Conservation (phyloP, 345 rosid genomes). For the Kernera saxatilis region DNA sequence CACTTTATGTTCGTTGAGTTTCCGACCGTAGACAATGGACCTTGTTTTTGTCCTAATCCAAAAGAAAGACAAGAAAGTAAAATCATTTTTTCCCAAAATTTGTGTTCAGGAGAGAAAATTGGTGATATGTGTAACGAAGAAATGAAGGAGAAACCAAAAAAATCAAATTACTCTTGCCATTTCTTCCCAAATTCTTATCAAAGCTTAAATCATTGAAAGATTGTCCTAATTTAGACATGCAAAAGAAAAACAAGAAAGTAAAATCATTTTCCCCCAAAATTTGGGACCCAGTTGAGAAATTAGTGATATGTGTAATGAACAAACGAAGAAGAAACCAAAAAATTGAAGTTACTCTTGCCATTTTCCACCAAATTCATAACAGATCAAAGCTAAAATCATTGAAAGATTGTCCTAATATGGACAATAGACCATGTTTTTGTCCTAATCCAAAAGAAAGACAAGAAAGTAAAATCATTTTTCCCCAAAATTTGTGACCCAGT, state of each 20-base stretch:
- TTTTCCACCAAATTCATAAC: not conserved
- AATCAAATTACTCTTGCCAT: not conserved
- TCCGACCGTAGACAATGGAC: conserved; percentile 41
- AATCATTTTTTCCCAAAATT: not conserved
- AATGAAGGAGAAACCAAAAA: not conserved
- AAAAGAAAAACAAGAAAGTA: not conserved
- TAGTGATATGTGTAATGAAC: not conserved
- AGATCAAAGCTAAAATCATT: not conserved
- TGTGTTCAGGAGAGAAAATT: not conserved
- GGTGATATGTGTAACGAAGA: not conserved
- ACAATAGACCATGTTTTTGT: conserved; percentile 38
- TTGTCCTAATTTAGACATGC: conserved; percentile 18
- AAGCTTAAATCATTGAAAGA: not conserved
- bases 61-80: not conserved
- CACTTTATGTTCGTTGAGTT: conserved; percentile 67
- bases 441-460: conserved; percentile 21
- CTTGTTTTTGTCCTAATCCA: conserved; percentile 43
- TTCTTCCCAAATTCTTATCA: not conserved
- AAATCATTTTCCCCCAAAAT: not conserved
- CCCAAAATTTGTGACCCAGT: not conserved
- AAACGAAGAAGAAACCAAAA: not conserved
- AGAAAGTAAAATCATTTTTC: not conserved
- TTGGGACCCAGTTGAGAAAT: not conserved
- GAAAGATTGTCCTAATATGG: conserved; percentile 10
- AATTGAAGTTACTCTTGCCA: not conserved